Conservation (phyloP, 2,329 filamentous ascomycete species). For the Helotiales sp. region DNA sequence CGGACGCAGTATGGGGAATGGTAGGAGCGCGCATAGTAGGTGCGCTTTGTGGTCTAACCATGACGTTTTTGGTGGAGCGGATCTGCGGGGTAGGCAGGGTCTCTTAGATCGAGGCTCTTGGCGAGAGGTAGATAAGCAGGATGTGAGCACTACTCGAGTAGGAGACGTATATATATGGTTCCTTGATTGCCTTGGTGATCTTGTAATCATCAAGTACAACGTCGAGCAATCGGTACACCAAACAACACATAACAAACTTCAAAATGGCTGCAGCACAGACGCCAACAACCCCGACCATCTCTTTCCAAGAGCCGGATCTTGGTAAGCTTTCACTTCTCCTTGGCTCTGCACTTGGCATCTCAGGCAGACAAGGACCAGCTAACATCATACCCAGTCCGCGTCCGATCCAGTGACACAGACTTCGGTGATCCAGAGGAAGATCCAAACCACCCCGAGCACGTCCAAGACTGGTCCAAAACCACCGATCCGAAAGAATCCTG, state of each 20-base stretch:
- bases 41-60: background rate
- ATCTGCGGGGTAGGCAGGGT: slow-evolving; percentile 5
- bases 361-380: background rate
- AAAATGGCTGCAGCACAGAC: background rate
- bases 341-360: no score
- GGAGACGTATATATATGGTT: background rate
- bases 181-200: background rate
- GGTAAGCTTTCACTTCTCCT: background rate
- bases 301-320: background rate
- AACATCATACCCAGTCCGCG: background rate
- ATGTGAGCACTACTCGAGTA: background rate
- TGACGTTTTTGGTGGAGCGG: slow-evolving; percentile 3
- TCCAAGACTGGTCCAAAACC: slow-evolving; percentile 23
- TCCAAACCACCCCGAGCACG: slow-evolving; percentile 12
- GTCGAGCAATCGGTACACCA: background rate
- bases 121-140: background rate
- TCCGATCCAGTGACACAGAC: background rate
- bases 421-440: slow-evolving; percentile 6
- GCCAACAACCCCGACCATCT: background rate
- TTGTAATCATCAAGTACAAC: background rate
- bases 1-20: background rate
- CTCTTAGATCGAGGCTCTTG: background rate
- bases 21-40: background rate
- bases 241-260: background rate
- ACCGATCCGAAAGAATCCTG: slow-evolving; percentile 22